Evolutionary conservation across 305 asterid genomes (phyloP).

Genomic region (Solanum hybrid): DNA sequence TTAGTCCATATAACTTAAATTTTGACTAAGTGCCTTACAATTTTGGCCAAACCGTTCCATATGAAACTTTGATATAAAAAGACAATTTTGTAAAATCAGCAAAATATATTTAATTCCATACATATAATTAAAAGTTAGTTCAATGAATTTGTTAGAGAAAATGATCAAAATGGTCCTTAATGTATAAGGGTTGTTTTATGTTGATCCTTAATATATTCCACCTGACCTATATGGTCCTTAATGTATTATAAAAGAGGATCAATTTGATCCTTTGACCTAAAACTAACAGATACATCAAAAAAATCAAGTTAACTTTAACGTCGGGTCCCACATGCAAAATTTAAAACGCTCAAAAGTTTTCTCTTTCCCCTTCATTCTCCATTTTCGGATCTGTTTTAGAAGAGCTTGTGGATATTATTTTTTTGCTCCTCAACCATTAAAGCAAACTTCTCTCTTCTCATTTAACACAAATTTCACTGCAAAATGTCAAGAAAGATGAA

Average conservation of each 20-base stretch:
- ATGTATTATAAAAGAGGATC: background rate
- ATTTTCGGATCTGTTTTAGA: background rate
- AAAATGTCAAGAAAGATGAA: background rate
- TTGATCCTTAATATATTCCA: background rate
- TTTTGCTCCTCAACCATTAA: background rate
- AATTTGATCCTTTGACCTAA: background rate
- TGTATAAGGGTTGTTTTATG: background rate
- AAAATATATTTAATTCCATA: background rate
- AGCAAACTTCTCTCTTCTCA: background rate
- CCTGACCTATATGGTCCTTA: background rate
- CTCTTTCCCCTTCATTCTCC: background rate
- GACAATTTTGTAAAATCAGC: background rate
- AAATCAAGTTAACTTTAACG: background rate
- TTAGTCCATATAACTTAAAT: background rate
- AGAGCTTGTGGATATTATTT: background rate
- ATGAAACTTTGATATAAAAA: background rate
- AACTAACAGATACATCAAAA: background rate
- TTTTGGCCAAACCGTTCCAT: background rate
- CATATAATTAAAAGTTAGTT: background rate
- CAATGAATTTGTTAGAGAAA: background rate
- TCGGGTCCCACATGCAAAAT: background rate
- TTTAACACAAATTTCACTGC: background rate
- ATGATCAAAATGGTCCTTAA: too few relatives aligned
- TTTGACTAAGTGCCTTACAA: background rate
- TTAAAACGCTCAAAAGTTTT: background rate